phyloP scores from a whole-genome alignment of 192 early-diverging fungal genomes.

The Dissophora ornata region DNA sequence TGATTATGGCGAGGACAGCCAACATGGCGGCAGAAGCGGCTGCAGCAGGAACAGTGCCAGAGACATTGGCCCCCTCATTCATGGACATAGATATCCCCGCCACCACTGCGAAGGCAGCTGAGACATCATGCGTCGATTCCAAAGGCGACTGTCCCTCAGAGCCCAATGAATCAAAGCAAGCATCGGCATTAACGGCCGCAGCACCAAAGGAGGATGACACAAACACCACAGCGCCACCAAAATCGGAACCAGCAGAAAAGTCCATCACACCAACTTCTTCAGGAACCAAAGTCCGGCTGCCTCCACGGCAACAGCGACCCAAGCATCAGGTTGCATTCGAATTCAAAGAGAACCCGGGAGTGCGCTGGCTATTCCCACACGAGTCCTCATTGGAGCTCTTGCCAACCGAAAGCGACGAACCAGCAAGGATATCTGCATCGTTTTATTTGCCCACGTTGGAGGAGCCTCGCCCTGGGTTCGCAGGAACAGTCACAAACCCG shows the following conservation, averaged over 20 bases:
- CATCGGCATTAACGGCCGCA: neutral
- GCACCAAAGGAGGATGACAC: neutral
- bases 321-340: slow-evolving; percentile 39
- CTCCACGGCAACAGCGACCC: slow-evolving; percentile 15
- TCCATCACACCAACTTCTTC: too few relatives aligned
- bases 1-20: slow-evolving; percentile 20
- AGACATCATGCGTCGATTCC: neutral
- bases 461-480: neutral
- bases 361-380: slow-evolving; percentile 40
- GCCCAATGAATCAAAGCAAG: neutral
- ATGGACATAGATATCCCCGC: neutral
- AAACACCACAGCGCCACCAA: neutral
- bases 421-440: slow-evolving; percentile 34
- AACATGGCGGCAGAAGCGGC: slow-evolving; percentile 11
- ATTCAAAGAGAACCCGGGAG: slow-evolving; percentile 43
- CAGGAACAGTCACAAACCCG: slow-evolving; percentile 1
- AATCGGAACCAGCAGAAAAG: neutral
- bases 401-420: slow-evolving; percentile 7
- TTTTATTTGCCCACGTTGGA: slow-evolving; percentile 34
- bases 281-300: too few relatives aligned
- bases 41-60: slow-evolving; percentile 1
- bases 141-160: neutral
- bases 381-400: slow-evolving; percentile 35
- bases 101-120: neutral
- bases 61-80: neutral